Percentiles rank a stretch among this genome's conserved stretches.
These are phyloP conservation scores for Gastrodia elata DNA, from an alignment of 106 monocot species.

Conservation along the genomic window DNA sequence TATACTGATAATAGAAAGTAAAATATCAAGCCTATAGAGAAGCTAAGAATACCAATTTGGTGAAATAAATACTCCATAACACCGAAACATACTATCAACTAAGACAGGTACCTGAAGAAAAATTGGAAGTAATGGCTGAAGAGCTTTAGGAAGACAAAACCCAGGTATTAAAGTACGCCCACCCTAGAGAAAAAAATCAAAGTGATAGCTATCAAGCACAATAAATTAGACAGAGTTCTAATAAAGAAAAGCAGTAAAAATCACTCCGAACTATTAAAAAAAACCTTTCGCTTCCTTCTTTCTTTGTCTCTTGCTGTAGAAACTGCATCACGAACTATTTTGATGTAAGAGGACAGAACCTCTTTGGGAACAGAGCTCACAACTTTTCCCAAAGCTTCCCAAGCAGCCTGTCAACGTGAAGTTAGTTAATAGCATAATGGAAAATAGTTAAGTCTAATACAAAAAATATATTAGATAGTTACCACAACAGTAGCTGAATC, in stretches of 20 bases:
- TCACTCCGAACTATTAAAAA: not conserved
- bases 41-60: no score
- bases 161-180: slow-evolving; percentile 79
- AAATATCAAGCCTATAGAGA: no score
- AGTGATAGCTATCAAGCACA: not conserved
- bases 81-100: not conserved
- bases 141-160: slow-evolving; percentile 93
- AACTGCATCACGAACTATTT: slow-evolving; percentile 94
- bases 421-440: slow-evolving; percentile 9
- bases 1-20: no score
- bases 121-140: slow-evolving; percentile 95
- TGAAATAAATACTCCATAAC: not conserved
- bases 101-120: slow-evolving; percentile 71
- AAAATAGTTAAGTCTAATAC: not conserved
- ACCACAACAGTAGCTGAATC: slow-evolving; percentile 75
- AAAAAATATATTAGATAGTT: slow-evolving; percentile 6
- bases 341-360: slow-evolving; percentile 66
- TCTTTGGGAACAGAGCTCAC: slow-evolving; percentile 85
- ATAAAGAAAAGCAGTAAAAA: not conserved
- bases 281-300: slow-evolving; percentile 85
- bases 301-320: slow-evolving; percentile 97
- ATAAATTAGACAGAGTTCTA: not conserved
- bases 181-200: slow-evolving; percentile 33
- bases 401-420: slow-evolving; percentile 45
- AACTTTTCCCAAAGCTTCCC: slow-evolving; percentile 89